Evolutionary conservation across 1,284 basidiomycete species (phyloP), one percentile per base, ranked within the genome.

Genomic region (Ceratobasidium sp.): DNA sequence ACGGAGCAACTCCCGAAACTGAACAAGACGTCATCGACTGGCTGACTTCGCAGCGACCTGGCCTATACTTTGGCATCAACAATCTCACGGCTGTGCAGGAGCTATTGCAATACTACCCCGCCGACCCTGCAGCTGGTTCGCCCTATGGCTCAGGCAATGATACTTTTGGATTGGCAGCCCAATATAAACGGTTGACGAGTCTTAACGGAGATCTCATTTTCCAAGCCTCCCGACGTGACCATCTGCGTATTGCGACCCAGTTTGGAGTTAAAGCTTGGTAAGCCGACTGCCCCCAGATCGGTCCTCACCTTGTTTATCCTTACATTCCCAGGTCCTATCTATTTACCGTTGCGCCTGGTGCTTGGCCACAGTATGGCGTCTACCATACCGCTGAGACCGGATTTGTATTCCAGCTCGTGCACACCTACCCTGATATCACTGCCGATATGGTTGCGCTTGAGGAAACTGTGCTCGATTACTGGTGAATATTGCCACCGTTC

Each of bases 191-290:
- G 12, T 22, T 53, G 42, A 35, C 60, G 10, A 29, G 25, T n/a
- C 17, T 65, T 13, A 17, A 65, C 8, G 60, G 60, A 53, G 60
- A 65, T 65, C 10, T 53, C 12, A 13, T 65, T 13, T 49, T 49
- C 15, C 17, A 64, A 47, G 58, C 58, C 50, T 17, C 45, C 7
- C 45, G 34, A 22, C 58, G 58, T 31, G 58, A 64, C 47, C 58
- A 50, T 45, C 58, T 49, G 7, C 10, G 20, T 12, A 64, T 47
- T 12, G 58, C 58, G 12, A 32, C 58, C 22, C 38, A 64, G 58
- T 40, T 64, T 34, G 58, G 58, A 50, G 45, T 64, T 25, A 52
- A 64, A 4, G 32, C 58, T 35, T 64, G 58, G 58, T 64, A 29
- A 13, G 27, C 22, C 38, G 17, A 8, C 17, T 40, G 38, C 38